Evolutionary conservation across 108 stramenopile genomes (phyloP).

Genomic region (Tribonema minus): DNA sequence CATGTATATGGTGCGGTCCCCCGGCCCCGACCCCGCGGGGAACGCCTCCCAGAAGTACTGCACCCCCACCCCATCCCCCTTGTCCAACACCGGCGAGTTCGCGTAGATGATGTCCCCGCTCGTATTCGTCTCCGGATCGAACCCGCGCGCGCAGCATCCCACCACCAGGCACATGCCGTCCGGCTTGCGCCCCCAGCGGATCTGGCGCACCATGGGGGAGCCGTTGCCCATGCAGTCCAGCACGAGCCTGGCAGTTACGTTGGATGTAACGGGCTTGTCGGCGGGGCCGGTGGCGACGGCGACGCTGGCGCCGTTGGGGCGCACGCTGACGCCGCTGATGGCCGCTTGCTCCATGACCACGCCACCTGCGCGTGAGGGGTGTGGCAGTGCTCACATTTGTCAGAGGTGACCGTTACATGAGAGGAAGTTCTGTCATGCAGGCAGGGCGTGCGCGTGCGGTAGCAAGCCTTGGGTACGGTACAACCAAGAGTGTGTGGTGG

Average conservation of each 20-base stretch:
- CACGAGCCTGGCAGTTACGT: conserved; percentile 73
- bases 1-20: conserved; percentile 4
- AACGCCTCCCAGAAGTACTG: conserved; percentile 97
- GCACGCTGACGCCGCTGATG: conserved; percentile 70
- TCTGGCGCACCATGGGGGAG: conserved; percentile 74
- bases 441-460: too few relatives aligned
- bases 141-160: conserved; percentile 61
- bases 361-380: conserved; percentile 53
- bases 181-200: conserved; percentile 58
- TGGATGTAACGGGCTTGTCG: too few relatives aligned
- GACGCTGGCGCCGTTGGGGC: conserved; percentile 49
- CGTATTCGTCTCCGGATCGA: conserved; percentile 63
- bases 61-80: conserved; percentile 45
- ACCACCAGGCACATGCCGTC: conserved; percentile 65
- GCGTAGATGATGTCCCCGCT: conserved; percentile 87
- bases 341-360: conserved; percentile 65
- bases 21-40: conserved; percentile 65
- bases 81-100: conserved; percentile 68
- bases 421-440: too few relatives aligned
- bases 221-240: conserved; percentile 91
- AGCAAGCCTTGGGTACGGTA: too few relatives aligned
- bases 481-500: too few relatives aligned
- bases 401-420: too few relatives aligned
- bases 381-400: too few relatives aligned
- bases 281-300: not conserved